These are phyloP conservation scores for Inga laurina DNA, from an alignment of 306 rosid species.

Conservation along the genomic window DNA sequence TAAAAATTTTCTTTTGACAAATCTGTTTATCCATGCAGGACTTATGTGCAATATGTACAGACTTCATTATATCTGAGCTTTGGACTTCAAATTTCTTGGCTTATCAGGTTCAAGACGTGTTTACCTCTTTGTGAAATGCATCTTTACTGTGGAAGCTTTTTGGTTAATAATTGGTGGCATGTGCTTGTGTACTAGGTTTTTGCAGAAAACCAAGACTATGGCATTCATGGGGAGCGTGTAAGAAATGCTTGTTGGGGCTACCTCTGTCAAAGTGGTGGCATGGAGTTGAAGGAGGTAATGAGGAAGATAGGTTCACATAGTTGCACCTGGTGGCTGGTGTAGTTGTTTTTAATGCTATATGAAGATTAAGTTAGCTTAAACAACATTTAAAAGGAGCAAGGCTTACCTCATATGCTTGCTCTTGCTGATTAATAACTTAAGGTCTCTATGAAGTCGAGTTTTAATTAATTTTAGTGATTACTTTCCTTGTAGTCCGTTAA, in stretches of 20 bases:
- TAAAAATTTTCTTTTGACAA: constrained; percentile 8
- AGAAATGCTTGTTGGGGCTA: constrained; percentile 99
- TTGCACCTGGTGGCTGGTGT: constrained; percentile 31
- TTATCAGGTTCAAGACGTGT: constrained; percentile 76
- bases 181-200: constrained; percentile 63
- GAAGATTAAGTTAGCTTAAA: constrained; percentile 17
- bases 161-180: constrained; percentile 29
- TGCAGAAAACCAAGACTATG: constrained; percentile 96
- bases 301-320: constrained; percentile 21
- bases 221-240: constrained; percentile 93
- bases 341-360: constrained; percentile 24
- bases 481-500: background rate
- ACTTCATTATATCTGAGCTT: constrained; percentile 88
- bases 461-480: background rate
- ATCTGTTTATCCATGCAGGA: constrained; percentile 54
- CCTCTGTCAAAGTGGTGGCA: constrained; percentile 98
- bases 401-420: background rate
- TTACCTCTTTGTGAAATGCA: constrained; percentile 35
- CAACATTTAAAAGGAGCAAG: constrained; percentile 3
- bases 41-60: constrained; percentile 92
- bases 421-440: background rate
- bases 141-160: background rate
- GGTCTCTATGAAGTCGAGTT: background rate
- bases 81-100: constrained; percentile 98
- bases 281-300: constrained; percentile 95